Evolutionary conservation across 2,329 filamentous ascomycete genomes (phyloP).

Genomic region (Ilyonectria mors-panacis): DNA sequence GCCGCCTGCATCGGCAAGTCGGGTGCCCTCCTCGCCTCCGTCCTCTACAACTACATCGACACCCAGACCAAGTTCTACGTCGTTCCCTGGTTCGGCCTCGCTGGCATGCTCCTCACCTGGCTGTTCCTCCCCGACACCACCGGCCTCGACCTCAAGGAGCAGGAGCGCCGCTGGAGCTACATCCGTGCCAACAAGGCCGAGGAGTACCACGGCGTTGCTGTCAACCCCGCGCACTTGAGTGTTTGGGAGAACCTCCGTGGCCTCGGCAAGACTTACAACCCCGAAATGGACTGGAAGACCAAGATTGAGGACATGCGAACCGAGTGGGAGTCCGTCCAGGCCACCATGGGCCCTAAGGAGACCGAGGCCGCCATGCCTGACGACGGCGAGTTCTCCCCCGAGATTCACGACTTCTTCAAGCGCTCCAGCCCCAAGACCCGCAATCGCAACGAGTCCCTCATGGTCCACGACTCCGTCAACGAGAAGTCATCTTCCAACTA

Average conservation of each 20-base stretch:
- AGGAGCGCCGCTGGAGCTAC: slow-evolving; percentile 93
- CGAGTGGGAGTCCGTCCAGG: slow-evolving; percentile 72
- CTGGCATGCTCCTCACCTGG: slow-evolving; percentile 85
- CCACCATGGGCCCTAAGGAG: slow-evolving; percentile 64
- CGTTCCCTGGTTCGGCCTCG: slow-evolving; percentile 95
- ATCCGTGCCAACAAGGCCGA: slow-evolving; percentile 82
- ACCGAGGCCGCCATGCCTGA: slow-evolving; percentile 59
- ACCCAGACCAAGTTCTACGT: slow-evolving; percentile 89
- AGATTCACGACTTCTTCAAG: slow-evolving; percentile 70
- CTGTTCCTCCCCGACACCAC: slow-evolving; percentile 97
- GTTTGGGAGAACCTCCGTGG: slow-evolving; percentile 88
- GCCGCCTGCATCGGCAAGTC: slow-evolving; percentile 93
- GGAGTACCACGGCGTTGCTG: slow-evolving; percentile 94
- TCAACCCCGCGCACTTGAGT: slow-evolving; percentile 90
- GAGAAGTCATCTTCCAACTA: slow-evolving; percentile 50
- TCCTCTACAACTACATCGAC: slow-evolving; percentile 96
- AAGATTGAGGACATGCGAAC: slow-evolving; percentile 86
- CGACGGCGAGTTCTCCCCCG: slow-evolving; percentile 66
- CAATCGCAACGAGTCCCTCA: slow-evolving; percentile 40
- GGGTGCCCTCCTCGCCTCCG: slow-evolving; percentile 87
- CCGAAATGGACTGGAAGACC: slow-evolving; percentile 84
- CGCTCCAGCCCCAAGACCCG: slow-evolving; percentile 53
- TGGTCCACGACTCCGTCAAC: slow-evolving; percentile 43
- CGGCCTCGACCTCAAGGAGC: slow-evolving; percentile 95
- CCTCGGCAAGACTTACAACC: slow-evolving; percentile 85